These are phyloP conservation scores for Nepenthes gracilis DNA, from an alignment of 148 eudicot genomes.

Conservation along the genomic window DNA sequence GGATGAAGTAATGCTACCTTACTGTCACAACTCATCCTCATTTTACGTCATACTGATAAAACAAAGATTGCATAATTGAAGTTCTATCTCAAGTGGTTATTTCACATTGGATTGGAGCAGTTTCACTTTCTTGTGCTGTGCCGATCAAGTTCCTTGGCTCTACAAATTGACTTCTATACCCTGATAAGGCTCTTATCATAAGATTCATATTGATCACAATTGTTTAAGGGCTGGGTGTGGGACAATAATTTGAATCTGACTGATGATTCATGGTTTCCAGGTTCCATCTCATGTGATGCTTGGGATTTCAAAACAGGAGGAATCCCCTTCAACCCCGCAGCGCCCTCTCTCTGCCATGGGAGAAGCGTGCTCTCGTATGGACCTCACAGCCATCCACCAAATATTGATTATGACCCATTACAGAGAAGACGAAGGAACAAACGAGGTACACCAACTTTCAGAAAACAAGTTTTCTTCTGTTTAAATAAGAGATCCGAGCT, in stretches of 20 bases:
- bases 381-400: conserved; percentile 89
- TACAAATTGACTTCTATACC: too few relatives aligned
- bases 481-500: not conserved
- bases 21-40: too few relatives aligned
- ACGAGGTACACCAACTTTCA: conserved; percentile 46
- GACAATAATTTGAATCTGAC: not conserved
- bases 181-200: too few relatives aligned
- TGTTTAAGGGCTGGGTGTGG: too few relatives aligned
- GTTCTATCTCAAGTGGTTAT: too few relatives aligned
- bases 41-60: too few relatives aligned
- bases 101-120: too few relatives aligned
- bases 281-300: conserved; percentile 67
- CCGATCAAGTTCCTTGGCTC: too few relatives aligned
- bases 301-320: conserved; percentile 63
- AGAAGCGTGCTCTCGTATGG: conserved; percentile 86
- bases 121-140: too few relatives aligned
- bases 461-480: not conserved
- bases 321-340: conserved; percentile 62
- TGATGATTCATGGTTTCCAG: conserved; percentile 16
- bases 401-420: conserved; percentile 56
- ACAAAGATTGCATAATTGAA: too few relatives aligned
- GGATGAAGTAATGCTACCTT: too few relatives aligned
- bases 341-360: conserved; percentile 78
- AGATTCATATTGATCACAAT: too few relatives aligned
- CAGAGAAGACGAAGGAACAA: conserved; percentile 83